Base-by-base conservation (phyloP, 352 stramenopile genomes). In the Globisporangium alternatum region DNA sequence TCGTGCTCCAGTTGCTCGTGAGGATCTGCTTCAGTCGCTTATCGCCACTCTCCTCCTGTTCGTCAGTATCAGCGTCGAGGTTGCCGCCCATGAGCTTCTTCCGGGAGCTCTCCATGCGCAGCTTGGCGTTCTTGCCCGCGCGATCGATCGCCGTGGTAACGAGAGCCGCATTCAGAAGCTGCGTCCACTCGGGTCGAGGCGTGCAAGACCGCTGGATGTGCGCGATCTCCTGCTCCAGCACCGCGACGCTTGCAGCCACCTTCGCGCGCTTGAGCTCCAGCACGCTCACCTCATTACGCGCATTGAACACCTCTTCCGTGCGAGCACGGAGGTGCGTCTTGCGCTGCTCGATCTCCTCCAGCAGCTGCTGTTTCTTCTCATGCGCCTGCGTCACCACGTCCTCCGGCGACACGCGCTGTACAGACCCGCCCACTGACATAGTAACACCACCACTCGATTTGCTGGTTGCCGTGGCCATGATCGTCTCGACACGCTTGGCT, bases 291-390 rank as follows among this genome's bases (percentile, higher is more conserved):
- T 76, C 61, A 33, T 75, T 81, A 8, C 81, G 80, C 12, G 89
- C 72, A 47, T 85, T 72, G 41, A 92, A 92, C 22, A 92, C 86
- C 17, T 77, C 67, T 35, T 89, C 78, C 2, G 81, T 92, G 3
- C 72, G 74, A 21, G 55, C 57, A 25, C 80, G 69, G 2, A 88
- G 62, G 6, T 71, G 59, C 5, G 66, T 56, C 30, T 75, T 74
- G 15, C 63, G 72, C 21, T 74, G n/a, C 25, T 69, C 66, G 4
- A 88, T 70, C 28, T 66, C 66, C 7, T 77, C 65, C 25, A 70
- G 41, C 45, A 74, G 48, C 28, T 62, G 9, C 8, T 37, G 9
- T 2, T 62, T 65, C n/a, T 43, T 54, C 48, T 68, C 64, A 7
- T 57, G 45, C 0, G 58, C 64, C 21, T 41, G 61, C 3, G 37